phyloP scores from a whole-genome alignment of 495 filamentous ascomycete species.

The Penicillium bialowiezense region DNA sequence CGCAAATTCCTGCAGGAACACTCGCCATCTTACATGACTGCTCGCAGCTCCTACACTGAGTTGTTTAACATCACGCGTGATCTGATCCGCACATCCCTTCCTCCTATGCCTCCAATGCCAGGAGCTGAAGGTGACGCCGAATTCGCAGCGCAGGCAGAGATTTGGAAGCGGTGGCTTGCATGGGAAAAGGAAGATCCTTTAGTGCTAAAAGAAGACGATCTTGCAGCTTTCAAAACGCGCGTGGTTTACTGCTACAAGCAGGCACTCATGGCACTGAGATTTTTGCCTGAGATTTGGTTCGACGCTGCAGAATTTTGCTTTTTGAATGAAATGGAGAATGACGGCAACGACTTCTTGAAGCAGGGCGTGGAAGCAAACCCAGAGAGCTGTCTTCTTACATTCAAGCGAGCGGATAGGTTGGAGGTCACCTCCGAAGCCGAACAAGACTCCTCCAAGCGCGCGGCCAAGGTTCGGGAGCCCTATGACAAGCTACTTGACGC shows the following conservation, averaged over 20 bases:
- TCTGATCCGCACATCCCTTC: slow-evolving; percentile 71
- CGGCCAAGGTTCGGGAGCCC: slow-evolving; percentile 71
- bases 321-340: slow-evolving; percentile 63
- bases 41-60: slow-evolving; percentile 77
- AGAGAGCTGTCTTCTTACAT: slow-evolving; percentile 84
- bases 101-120: slow-evolving; percentile 73
- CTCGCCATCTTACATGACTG: slow-evolving; percentile 90
- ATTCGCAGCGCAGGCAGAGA: slow-evolving; percentile 78
- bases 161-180: slow-evolving; percentile 89
- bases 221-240: slow-evolving; percentile 65
- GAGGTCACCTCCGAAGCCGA: slow-evolving; percentile 69
- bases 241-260: slow-evolving; percentile 91
- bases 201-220: slow-evolving; percentile 76
- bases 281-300: slow-evolving; percentile 94
- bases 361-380: slow-evolving; percentile 86
- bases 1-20: slow-evolving; percentile 90
- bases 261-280: slow-evolving; percentile 87
- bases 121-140: slow-evolving; percentile 87
- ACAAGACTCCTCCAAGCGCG: slow-evolving; percentile 65
- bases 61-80: slow-evolving; percentile 81
- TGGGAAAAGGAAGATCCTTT: slow-evolving; percentile 95
- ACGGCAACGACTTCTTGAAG: slow-evolving; percentile 74
- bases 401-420: slow-evolving; percentile 83
- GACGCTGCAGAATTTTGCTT: slow-evolving; percentile 94
- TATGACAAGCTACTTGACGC: slow-evolving; percentile 81